A percentile compares a stretch with the other conserved stretches of the same genome.
These are phyloP conservation scores for Skeletonema costatum DNA, from an alignment of 108 stramenopile species.

Conservation along the genomic window DNA sequence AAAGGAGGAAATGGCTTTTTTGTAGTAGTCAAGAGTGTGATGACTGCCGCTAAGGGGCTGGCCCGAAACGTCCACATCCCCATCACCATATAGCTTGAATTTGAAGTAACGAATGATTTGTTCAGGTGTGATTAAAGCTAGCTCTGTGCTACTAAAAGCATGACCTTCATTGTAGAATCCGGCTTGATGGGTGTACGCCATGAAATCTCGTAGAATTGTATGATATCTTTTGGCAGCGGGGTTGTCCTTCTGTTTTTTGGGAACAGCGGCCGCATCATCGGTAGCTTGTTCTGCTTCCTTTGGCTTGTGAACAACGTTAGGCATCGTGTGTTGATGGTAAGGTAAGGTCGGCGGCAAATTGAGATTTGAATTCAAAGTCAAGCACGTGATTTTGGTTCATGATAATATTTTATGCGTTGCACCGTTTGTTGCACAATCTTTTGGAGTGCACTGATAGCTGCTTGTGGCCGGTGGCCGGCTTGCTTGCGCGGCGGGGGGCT, in stretches of 20 bases:
- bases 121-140: not conserved
- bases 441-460: no score
- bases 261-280: not conserved
- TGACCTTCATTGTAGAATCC: not conserved
- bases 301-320: no score
- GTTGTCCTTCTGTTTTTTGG: not conserved
- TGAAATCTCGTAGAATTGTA: not conserved
- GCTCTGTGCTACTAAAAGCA: not conserved
- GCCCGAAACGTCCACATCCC: not conserved
- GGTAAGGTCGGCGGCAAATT: no score
- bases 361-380: no score
- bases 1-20: not conserved
- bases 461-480: no score
- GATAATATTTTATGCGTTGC: no score
- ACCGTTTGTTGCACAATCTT: no score
- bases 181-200: not conserved
- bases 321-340: no score
- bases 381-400: no score
- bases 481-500: no score
- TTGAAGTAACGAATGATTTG: not conserved
- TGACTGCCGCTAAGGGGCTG: not conserved
- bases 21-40: not conserved
- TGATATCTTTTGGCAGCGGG: not conserved
- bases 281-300: no score
- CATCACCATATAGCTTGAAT: not conserved